phyloP scores from a whole-genome alignment of 2,329 filamentous ascomycete species.

The Periconia macrospinosa region DNA sequence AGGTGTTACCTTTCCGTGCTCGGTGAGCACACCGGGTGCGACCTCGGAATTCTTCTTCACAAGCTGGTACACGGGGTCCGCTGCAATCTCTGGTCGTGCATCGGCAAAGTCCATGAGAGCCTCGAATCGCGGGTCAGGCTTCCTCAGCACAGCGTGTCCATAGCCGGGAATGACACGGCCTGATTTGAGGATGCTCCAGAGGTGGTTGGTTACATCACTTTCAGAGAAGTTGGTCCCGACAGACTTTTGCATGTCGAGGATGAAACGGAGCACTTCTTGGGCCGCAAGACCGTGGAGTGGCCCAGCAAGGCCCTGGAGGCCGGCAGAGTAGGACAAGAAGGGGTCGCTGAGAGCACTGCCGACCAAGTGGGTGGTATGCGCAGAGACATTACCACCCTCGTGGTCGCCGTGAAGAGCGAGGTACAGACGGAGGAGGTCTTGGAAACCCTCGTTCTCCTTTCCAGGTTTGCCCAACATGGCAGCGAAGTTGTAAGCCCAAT shows the following conservation, averaged over 20 bases:
- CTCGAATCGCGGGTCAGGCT: conserved; percentile 95
- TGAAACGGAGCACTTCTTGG: conserved; percentile 96
- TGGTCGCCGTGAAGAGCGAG: conserved; percentile 97
- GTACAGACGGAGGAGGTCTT: conserved; percentile 91
- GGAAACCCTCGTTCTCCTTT: conserved; percentile 87
- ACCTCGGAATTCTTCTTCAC: conserved; percentile 93
- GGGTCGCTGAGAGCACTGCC: conserved; percentile 93
- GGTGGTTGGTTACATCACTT: conserved; percentile 81
- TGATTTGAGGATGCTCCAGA: conserved; percentile 91
- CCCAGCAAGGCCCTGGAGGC: conserved; percentile 92
- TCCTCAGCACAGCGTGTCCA: conserved; percentile 92
- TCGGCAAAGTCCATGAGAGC: conserved; percentile 95
- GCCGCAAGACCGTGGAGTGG: conserved; percentile 91
- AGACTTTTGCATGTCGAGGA: conserved; percentile 88
- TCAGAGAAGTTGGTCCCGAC: conserved; percentile 80
- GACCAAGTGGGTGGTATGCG: conserved; percentile 91
- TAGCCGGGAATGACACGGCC: conserved; percentile 94
- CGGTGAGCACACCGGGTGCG: conserved; percentile 83
- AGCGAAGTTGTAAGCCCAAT: conserved; percentile 99
- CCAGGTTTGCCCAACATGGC: conserved; percentile 91
- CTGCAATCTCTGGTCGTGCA: conserved; percentile 78
- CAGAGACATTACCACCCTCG: conserved; percentile 96
- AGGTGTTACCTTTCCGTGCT: conserved; percentile 77
- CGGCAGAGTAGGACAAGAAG: conserved; percentile 94
- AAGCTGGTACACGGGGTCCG: conserved; percentile 88